A percentile compares a stretch with the other conserved stretches of the same genome.
Conservation (phyloP, 495 filamentous ascomycete species). For the Penicillium egyptiacum region DNA sequence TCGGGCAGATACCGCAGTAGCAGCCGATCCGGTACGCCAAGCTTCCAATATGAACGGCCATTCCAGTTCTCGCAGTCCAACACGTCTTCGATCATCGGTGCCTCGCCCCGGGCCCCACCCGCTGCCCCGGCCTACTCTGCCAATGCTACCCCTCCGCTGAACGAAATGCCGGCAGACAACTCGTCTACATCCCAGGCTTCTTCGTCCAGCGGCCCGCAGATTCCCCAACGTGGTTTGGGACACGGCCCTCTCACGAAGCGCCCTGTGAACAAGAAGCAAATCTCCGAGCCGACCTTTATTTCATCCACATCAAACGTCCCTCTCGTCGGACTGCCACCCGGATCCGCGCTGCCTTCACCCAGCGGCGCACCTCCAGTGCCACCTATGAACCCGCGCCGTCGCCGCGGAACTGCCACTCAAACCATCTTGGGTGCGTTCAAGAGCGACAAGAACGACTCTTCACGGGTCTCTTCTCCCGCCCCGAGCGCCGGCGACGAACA, state of each 20-base stretch:
- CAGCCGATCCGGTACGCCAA: slow-evolving; percentile 45
- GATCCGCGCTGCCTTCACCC: slow-evolving; percentile 43
- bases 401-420: slow-evolving; percentile 55
- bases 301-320: slow-evolving; percentile 73
- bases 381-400: slow-evolving; percentile 69
- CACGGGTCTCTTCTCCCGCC: slow-evolving; percentile 26
- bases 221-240: slow-evolving; percentile 35
- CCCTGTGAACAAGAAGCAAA: slow-evolving; percentile 68
- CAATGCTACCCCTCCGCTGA: slow-evolving; percentile 56
- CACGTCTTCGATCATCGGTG: slow-evolving; percentile 43
- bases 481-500: slow-evolving; percentile 42
- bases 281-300: slow-evolving; percentile 83
- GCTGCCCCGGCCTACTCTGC: slow-evolving; percentile 51
- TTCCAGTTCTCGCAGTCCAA: slow-evolving; percentile 37
- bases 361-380: slow-evolving; percentile 58
- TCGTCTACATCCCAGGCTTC: slow-evolving; percentile 20
- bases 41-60: slow-evolving; percentile 44
- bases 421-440: slow-evolving; percentile 54
- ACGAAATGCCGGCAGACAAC: slow-evolving; percentile 39
- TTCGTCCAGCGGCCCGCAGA: slow-evolving; percentile 17
- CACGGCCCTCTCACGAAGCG: slow-evolving; percentile 53
- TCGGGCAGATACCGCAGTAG: slow-evolving; percentile 49
- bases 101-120: slow-evolving; percentile 54
- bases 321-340: slow-evolving; percentile 59
- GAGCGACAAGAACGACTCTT: slow-evolving; percentile 37